Evolutionary conservation across 2,329 filamentous ascomycete species (phyloP).

Genomic region (Venturia oleaginea): DNA sequence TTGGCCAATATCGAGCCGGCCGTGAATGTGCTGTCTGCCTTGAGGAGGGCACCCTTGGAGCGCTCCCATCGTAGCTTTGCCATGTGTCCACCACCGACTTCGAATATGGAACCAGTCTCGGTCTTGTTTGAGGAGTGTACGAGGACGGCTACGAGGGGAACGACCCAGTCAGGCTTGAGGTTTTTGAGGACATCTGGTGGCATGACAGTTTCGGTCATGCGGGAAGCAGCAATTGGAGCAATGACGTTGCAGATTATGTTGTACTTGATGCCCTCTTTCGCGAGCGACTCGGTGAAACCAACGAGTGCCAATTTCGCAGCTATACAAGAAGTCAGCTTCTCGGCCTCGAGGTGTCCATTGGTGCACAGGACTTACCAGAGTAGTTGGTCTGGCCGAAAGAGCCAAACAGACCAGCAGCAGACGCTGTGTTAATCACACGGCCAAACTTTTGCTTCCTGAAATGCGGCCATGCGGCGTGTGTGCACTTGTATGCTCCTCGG

Average conservation of each 20-base stretch:
- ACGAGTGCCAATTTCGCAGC: constrained; percentile 87
- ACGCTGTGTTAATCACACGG: constrained; percentile 91
- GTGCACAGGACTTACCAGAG: constrained; percentile 46
- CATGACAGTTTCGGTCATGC: constrained; percentile 87
- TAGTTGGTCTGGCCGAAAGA: constrained; percentile 96
- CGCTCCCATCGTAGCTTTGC: constrained; percentile 89
- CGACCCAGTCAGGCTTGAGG: constrained; percentile 81
- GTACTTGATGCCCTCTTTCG: constrained; percentile 89
- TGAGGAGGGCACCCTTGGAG: constrained; percentile 73
- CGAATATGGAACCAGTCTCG: constrained; percentile 78
- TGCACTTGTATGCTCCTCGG: constrained; percentile 88
- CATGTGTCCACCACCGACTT: constrained; percentile 77
- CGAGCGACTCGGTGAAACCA: constrained; percentile 87
- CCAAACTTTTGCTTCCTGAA: constrained; percentile 99
- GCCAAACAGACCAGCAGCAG: constrained; percentile 90
- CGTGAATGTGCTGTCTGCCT: constrained; percentile 76
- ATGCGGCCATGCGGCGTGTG: constrained; percentile 89
- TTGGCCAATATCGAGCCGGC: constrained; percentile 75
- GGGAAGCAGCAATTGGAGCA: constrained; percentile 79
- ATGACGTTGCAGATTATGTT: constrained; percentile 88
- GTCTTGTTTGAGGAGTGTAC: constrained; percentile 66
- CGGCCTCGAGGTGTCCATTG: too few species aligned
- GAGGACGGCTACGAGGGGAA: constrained; percentile 74
- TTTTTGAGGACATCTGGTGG: constrained; percentile 72
- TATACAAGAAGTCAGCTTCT: constrained; percentile 18